Evolutionary conservation across 345 rosid species (phyloP).

Genomic region (Kandelia obovata): DNA sequence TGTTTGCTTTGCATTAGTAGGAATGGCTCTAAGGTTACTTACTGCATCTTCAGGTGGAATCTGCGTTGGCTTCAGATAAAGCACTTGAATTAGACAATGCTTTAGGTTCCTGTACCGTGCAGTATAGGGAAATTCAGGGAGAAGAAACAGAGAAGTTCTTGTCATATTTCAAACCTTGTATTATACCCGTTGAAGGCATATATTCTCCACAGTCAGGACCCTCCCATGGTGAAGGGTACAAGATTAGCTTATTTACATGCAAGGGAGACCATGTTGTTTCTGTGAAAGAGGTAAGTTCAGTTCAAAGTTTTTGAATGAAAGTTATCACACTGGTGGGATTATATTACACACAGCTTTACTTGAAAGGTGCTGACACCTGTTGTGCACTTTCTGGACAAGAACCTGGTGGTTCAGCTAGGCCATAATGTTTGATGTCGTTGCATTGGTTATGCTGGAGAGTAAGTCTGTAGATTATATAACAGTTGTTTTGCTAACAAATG

Average conservation of each 20-base stretch:
- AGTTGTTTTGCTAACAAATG: not conserved
- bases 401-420: too few relatives aligned
- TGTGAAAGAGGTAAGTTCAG: constrained; percentile 68
- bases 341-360: too few relatives aligned
- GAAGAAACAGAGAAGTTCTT: constrained; percentile 73
- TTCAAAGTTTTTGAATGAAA: constrained; percentile 13
- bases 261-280: constrained; percentile 78
- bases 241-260: constrained; percentile 52
- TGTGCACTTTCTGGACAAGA: too few relatives aligned
- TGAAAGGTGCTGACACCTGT: too few relatives aligned
- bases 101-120: constrained; percentile 75
- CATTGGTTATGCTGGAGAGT: not conserved
- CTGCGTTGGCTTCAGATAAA: constrained; percentile 60
- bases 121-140: constrained; percentile 86
- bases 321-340: not conserved
- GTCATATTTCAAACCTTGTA: constrained; percentile 83
- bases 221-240: constrained; percentile 37
- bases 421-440: not conserved
- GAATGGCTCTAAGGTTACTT: constrained; percentile 13
- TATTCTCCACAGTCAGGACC: constrained; percentile 37
- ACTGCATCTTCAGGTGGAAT: constrained; percentile 52
- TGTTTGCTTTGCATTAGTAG: constrained; percentile 9
- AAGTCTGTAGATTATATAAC: not conserved
- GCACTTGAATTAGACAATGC: constrained; percentile 76
- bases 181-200: constrained; percentile 71